Percentiles rank a stretch among this genome's conserved stretches.
Evolutionary conservation across 2,329 filamentous ascomycete genomes (phyloP).

Genomic region (Clonostachys chloroleuca): DNA sequence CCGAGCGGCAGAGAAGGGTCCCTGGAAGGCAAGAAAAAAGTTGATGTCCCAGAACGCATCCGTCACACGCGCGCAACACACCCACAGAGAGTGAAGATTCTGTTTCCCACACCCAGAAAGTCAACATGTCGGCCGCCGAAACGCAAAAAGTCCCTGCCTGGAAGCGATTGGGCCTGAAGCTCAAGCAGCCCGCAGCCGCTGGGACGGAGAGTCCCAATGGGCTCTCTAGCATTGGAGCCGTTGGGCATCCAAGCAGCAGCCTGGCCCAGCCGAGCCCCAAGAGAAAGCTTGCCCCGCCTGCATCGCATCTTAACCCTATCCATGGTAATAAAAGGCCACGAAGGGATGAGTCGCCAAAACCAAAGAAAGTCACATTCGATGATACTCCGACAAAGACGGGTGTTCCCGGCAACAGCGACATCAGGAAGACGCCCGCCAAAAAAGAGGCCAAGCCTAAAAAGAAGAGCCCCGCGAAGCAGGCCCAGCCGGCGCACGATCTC

Average conservation of each 20-base stretch:
- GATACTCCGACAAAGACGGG: slow-evolving; percentile 28
- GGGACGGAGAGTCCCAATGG: slow-evolving; percentile 20
- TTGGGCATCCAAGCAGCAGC: slow-evolving; percentile 27
- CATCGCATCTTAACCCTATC: slow-evolving; percentile 9
- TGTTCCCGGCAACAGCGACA: slow-evolving; percentile 9
- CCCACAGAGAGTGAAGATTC: slow-evolving; percentile 14
- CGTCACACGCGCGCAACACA: slow-evolving; percentile 5
- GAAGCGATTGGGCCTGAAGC: slow-evolving; percentile 61
- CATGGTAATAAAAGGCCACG: slow-evolving; percentile 1
- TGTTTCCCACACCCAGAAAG: too few relatives aligned
- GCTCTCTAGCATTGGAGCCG: slow-evolving; percentile 20
- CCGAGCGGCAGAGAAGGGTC: too few relatives aligned
- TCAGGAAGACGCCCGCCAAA: slow-evolving; percentile 18
- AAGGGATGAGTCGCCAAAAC: slow-evolving; percentile 23
- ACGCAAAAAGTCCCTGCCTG: slow-evolving; percentile 44
- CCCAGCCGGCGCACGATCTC: slow-evolving; percentile 35
- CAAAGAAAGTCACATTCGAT: slow-evolving; percentile 46
- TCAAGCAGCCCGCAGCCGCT: slow-evolving; percentile 37
- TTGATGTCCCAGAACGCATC: neutral
- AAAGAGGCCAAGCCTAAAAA: slow-evolving; percentile 18
- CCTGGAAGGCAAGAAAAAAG: neutral
- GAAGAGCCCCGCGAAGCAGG: slow-evolving; percentile 31
- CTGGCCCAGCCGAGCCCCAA: slow-evolving; percentile 21
- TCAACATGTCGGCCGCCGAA: neutral
- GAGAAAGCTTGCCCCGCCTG: slow-evolving; percentile 30